Conservation (phyloP, 306 rosid species). For the Pterocarpus santalinus region DNA sequence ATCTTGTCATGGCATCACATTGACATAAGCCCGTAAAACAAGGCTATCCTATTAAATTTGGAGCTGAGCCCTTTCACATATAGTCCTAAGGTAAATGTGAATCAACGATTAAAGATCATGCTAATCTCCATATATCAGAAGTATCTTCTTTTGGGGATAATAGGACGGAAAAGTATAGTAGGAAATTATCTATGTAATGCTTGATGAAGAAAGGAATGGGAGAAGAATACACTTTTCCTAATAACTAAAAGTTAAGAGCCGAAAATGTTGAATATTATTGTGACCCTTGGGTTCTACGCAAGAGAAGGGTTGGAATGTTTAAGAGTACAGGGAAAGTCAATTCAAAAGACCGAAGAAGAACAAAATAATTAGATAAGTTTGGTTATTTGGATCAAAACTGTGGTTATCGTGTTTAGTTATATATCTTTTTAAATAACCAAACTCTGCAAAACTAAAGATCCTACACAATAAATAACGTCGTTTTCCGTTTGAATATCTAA, state of each 20-base stretch:
- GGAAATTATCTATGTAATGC: constrained; percentile 37
- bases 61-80: constrained; percentile 30
- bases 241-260: constrained; percentile 11
- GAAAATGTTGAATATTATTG: not conserved
- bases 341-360: constrained; percentile 10
- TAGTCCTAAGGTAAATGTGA: constrained; percentile 31
- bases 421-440: constrained; percentile 33
- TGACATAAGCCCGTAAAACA: constrained; percentile 56
- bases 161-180: not conserved
- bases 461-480: constrained; percentile 1
- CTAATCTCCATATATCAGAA: not conserved
- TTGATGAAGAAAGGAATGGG: constrained; percentile 5
- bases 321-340: not conserved
- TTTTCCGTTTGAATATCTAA: not conserved
- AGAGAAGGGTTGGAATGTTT: not conserved
- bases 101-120: constrained; percentile 21
- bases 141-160: not conserved
- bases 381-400: constrained; percentile 3
- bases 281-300: constrained; percentile 28
- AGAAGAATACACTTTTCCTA: constrained; percentile 4
- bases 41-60: constrained; percentile 49
- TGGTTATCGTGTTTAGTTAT: constrained; percentile 14
- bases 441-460: constrained; percentile 11
- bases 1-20: constrained; percentile 57
- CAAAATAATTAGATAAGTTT: constrained; percentile 5